A percentile compares a stretch with the other conserved stretches of the same genome.
Conservation (phyloP, 257 asterid species). For the Plantago elongata region DNA sequence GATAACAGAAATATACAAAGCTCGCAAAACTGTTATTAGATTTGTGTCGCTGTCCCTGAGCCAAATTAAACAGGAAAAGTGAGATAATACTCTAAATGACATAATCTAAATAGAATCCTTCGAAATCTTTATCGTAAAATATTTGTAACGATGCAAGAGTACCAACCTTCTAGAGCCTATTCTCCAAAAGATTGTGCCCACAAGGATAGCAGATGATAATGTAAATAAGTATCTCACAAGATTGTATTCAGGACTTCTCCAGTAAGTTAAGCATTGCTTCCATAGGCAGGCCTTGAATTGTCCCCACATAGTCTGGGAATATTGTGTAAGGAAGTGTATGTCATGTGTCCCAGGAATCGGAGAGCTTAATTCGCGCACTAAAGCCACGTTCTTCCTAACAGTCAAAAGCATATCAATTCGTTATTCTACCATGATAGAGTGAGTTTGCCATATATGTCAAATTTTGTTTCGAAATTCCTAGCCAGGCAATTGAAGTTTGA, state of each 20-base stretch:
- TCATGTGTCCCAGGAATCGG: conserved; percentile 61
- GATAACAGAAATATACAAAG: conserved; percentile 58
- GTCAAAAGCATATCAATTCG: background rate
- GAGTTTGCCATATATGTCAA: background rate
- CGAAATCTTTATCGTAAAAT: too few relatives aligned
- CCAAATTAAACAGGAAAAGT: conserved; percentile 3
- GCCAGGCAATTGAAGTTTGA: too few relatives aligned
- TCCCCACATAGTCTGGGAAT: conserved; percentile 47
- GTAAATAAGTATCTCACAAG: conserved; percentile 70
- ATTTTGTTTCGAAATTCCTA: too few relatives aligned
- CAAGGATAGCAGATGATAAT: conserved; percentile 53
- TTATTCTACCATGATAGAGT: background rate
- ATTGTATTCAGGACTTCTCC: conserved; percentile 90
- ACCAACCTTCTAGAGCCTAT: conserved; percentile 53
- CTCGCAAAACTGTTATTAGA: conserved; percentile 60
- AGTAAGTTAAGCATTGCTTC: conserved; percentile 85
- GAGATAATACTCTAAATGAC: too few relatives aligned
- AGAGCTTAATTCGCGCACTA: conserved; percentile 49
- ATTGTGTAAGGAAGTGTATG: conserved; percentile 57
- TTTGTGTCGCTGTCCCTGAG: conserved; percentile 44
- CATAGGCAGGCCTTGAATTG: conserved; percentile 66
- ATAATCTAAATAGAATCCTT: too few relatives aligned
- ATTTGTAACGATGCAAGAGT: background rate
- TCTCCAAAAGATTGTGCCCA: conserved; percentile 71
- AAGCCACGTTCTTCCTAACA: conserved; percentile 50